Evolutionary conservation across 345 rosid species (phyloP), one percentile per base, ranked within the genome.

Genomic region (Camelina sativa): DNA sequence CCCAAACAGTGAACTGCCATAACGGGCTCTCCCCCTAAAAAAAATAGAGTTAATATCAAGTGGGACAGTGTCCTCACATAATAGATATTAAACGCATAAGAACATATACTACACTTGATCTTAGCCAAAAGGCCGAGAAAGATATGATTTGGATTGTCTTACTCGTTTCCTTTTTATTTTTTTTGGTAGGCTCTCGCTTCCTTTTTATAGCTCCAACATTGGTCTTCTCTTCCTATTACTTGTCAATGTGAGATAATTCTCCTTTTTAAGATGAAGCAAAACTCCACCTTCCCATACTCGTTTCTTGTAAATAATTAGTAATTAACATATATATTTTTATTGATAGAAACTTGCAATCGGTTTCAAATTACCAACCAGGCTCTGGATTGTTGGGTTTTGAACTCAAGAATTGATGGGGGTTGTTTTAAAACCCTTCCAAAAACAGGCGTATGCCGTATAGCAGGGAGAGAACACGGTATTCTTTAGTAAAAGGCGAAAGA

Each of bases 121-220:
- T 81, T 85, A 85, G 85, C 88, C 86, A 83, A 85, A 85, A 85
- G 85, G 86, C 84, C 85, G 85, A 83, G 82, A 85, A 83, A 83
- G 86, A 82, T 79, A 83, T 83, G 83, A 69, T 4, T 58, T 23
- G 8, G 30, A 37, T 11, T 38, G 2, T 8, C 23, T 10, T 28
- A 47, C 13, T 41, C 52, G 2, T 8, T 23, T 25, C 37, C 13
- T 3, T 23, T 25, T 8, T 8, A 62, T 62, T n/a, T n/a, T n/a
- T n/a, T n/a, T n/a, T n/a, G n/a, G n/a, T n/a, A n/a, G n/a, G n/a
- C n/a, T n/a, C n/a, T n/a, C 52, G 2, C 13, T 23, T 25, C 37
- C 13, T 3, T 23, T 25, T 8, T 8, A 62, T 62, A 23, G 35
- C 37, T 23, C 8, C 8, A 8, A 13, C 20, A 23, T 23, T 43